Conservation (phyloP, 345 rosid genomes). For the Eucalyptus guilfoylei region DNA sequence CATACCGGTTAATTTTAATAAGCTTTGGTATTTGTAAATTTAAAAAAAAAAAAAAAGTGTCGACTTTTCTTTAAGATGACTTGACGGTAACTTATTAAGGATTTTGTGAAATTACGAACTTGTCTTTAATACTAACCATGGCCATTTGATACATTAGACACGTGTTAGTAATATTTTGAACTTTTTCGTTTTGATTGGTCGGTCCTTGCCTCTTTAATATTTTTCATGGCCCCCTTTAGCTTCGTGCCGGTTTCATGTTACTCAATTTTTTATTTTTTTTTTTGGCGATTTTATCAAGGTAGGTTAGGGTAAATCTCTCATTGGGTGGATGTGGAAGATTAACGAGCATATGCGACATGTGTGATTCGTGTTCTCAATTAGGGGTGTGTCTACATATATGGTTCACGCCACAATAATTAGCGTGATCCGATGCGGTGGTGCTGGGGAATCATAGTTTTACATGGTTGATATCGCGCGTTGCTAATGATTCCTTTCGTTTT, state of each 20-base stretch:
- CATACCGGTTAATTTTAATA: neutral
- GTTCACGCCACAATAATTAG: neutral
- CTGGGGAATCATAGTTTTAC: neutral
- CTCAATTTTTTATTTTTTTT: neutral
- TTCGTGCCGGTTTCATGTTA: neutral
- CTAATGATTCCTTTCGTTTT: neutral
- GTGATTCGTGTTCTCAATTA: neutral
- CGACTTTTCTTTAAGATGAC: neutral
- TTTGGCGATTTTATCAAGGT: neutral
- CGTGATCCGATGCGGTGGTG: neutral
- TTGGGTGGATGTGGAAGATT: neutral
- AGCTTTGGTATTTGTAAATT: neutral
- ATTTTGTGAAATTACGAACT: neutral
- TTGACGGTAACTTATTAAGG: neutral
- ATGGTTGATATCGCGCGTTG: neutral
- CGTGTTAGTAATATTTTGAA: neutral
- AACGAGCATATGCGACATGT: neutral
- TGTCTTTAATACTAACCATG: neutral
- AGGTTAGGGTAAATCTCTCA: neutral
- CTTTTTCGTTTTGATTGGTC: neutral
- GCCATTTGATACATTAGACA: neutral
- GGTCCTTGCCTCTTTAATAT: neutral
- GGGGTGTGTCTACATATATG: neutral
- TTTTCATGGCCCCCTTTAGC: neutral
- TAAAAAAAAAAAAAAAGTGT: neutral